Evolutionary conservation across 768 basidiomycete species (phyloP).

Genomic region (Botryobasidium botryosum): DNA sequence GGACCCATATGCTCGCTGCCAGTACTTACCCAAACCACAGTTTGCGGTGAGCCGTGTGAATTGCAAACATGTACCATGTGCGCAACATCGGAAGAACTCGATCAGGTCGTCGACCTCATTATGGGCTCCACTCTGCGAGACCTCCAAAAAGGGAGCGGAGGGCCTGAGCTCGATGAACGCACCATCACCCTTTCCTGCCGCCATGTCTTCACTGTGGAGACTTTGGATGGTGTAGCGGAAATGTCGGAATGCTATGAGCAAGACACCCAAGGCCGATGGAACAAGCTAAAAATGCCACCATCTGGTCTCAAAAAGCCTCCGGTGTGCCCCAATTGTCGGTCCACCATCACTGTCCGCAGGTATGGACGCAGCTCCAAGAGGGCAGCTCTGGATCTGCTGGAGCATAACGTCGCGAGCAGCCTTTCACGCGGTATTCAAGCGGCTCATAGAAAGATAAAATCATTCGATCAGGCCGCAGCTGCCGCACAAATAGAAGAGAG

Average conservation of each 20-base stretch:
- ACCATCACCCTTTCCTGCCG: constrained; percentile 44
- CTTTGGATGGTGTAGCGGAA: constrained; percentile 42
- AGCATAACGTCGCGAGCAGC: constrained; percentile 38
- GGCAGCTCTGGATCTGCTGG: constrained; percentile 46
- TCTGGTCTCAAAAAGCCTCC: constrained; percentile 28
- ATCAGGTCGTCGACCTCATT: constrained; percentile 42
- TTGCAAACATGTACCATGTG: constrained; percentile 40
- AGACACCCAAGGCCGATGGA: constrained; percentile 27
- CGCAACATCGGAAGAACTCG: constrained; percentile 22
- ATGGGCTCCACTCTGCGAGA: constrained; percentile 34
- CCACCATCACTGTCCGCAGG: constrained; percentile 36
- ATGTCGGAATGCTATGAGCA: constrained; percentile 34
- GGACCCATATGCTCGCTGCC: too few relatives aligned
- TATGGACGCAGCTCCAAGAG: constrained; percentile 48
- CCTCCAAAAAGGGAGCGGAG: constrained; percentile 20
- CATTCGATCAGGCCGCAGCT: constrained; percentile 17
- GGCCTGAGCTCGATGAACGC: constrained; percentile 32
- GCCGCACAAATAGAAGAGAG: constrained; percentile 12
- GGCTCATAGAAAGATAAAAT: constrained; percentile 18
- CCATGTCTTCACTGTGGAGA: constrained; percentile 55
- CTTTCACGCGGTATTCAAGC: constrained; percentile 31
- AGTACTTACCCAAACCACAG: constrained; percentile 22
- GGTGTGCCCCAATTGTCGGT: constrained; percentile 44
- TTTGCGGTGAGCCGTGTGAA: constrained; percentile 48
- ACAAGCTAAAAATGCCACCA: constrained; percentile 27